Conservation (phyloP, 2,329 filamentous ascomycete species). For the Diplodia sapinea region DNA sequence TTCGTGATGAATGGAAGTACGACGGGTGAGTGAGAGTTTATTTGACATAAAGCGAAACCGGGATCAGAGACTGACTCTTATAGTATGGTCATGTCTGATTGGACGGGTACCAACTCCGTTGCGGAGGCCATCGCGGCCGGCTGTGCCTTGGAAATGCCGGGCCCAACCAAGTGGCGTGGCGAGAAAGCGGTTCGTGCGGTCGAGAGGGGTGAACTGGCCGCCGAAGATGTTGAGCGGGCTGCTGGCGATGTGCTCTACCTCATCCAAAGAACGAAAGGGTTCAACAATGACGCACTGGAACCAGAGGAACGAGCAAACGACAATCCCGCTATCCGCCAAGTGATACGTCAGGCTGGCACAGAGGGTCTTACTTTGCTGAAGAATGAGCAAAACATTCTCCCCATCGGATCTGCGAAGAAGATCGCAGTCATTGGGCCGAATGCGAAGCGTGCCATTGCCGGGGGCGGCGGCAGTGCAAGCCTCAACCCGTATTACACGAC, state of each 20-base stretch:
- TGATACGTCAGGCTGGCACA: slow-evolving; percentile 66
- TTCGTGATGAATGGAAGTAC: slow-evolving; percentile 50
- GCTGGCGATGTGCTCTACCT: slow-evolving; percentile 66
- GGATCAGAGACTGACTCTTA: background rate
- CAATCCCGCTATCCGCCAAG: slow-evolving; percentile 60
- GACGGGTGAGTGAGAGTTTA: slow-evolving; percentile 38
- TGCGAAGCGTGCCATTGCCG: slow-evolving; percentile 70
- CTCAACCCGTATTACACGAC: slow-evolving; percentile 73
- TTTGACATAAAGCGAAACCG: background rate
- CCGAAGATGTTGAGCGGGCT: slow-evolving; percentile 53
- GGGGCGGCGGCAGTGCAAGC: slow-evolving; percentile 70
- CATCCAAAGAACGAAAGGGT: slow-evolving; percentile 66
- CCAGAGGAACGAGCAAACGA: slow-evolving; percentile 61
- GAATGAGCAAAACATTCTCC: slow-evolving; percentile 65
- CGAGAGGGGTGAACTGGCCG: slow-evolving; percentile 50
- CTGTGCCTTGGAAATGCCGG: slow-evolving; percentile 51
- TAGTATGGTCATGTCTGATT: slow-evolving; percentile 51
- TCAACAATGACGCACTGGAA: slow-evolving; percentile 64
- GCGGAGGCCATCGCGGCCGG: slow-evolving; percentile 48
- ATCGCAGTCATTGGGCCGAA: slow-evolving; percentile 72
- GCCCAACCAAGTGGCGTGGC: slow-evolving; percentile 49
- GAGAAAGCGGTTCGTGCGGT: slow-evolving; percentile 45
- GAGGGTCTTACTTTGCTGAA: slow-evolving; percentile 70
- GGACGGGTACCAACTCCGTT: slow-evolving; percentile 50
- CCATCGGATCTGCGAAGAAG: slow-evolving; percentile 62